phyloP scores from a whole-genome alignment of 768 basidiomycete genomes.

The Chiua virens region DNA sequence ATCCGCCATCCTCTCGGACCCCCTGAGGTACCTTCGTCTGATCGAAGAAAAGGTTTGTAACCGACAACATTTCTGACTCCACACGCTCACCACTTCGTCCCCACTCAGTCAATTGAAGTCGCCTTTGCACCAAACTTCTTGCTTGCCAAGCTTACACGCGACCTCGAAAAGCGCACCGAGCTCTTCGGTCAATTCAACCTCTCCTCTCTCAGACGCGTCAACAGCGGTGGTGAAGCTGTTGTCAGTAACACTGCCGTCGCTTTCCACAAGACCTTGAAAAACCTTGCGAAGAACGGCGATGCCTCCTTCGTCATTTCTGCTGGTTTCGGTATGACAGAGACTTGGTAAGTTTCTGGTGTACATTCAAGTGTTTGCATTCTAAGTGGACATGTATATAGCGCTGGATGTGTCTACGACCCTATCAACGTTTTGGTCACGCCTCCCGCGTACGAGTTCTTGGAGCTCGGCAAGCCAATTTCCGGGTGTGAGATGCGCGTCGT shows the following conservation, averaged over 20 bases:
- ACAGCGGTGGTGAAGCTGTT: constrained; percentile 45
- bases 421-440: constrained; percentile 18
- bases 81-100: constrained; percentile 22
- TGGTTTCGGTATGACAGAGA: constrained; percentile 35
- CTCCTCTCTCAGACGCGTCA: constrained; percentile 34
- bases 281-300: constrained; percentile 18
- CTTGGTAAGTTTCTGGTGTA: constrained; percentile 24
- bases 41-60: constrained; percentile 31
- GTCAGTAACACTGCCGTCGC: constrained; percentile 39
- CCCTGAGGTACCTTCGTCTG: constrained; percentile 13
- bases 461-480: constrained; percentile 29
- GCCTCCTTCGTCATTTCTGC: no score
- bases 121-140: constrained; percentile 44
- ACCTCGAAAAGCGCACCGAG: constrained; percentile 26
- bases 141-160: constrained; percentile 38
- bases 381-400: constrained; percentile 10
- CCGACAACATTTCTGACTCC: no score
- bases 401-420: constrained; percentile 42
- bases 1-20: no score
- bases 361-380: neutral
- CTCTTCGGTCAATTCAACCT: constrained; percentile 33
- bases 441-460: constrained; percentile 36
- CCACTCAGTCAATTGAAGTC: no score
- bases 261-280: constrained; percentile 35
- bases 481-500: constrained; percentile 38